phyloP scores from a whole-genome alignment of 345 rosid species.

The Tarenaya hassleriana region DNA sequence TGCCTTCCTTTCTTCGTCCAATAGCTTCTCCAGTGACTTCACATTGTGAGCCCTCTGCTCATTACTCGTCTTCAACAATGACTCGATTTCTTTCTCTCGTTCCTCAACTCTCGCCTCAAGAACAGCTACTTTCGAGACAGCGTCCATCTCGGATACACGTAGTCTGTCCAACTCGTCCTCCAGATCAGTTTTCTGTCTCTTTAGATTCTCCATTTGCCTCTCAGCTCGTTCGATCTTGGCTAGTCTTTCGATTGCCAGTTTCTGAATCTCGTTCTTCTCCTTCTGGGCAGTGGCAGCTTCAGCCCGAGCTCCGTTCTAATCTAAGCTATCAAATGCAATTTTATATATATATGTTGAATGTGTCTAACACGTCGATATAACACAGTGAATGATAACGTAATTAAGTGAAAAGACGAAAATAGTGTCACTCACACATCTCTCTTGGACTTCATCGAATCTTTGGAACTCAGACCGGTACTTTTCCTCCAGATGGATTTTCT shows the following conservation, averaged over 20 bases:
- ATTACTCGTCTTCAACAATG: constrained; percentile 58
- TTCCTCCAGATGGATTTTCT: constrained; percentile 72
- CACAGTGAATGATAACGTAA: too few relatives aligned
- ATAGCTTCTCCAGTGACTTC: constrained; percentile 64
- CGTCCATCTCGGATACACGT: constrained; percentile 61
- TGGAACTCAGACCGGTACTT: constrained; percentile 71
- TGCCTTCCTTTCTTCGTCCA: constrained; percentile 79
- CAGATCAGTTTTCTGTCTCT: constrained; percentile 62
- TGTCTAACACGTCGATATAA: too few relatives aligned
- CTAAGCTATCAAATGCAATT: constrained; percentile 22
- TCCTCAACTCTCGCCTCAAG: constrained; percentile 88
- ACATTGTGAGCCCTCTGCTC: constrained; percentile 76
- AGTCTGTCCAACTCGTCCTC: constrained; percentile 53
- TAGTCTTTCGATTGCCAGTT: constrained; percentile 79
- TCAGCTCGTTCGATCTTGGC: constrained; percentile 75
- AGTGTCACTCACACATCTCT: constrained; percentile 69
- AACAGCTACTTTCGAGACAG: constrained; percentile 53
- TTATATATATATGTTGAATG: too few relatives aligned
- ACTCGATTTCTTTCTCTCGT: constrained; percentile 88
- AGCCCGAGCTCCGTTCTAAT: constrained; percentile 68
- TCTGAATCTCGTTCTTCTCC: constrained; percentile 76
- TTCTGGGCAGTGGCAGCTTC: constrained; percentile 76
- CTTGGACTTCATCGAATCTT: constrained; percentile 79
- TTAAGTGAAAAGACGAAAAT: neutral
- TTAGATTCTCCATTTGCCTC: constrained; percentile 67